Evolutionary conservation across 1,139 yeast genomes (phyloP), one percentile per base, ranked within the genome.

Genomic region (Blastobotrys serpentis): DNA sequence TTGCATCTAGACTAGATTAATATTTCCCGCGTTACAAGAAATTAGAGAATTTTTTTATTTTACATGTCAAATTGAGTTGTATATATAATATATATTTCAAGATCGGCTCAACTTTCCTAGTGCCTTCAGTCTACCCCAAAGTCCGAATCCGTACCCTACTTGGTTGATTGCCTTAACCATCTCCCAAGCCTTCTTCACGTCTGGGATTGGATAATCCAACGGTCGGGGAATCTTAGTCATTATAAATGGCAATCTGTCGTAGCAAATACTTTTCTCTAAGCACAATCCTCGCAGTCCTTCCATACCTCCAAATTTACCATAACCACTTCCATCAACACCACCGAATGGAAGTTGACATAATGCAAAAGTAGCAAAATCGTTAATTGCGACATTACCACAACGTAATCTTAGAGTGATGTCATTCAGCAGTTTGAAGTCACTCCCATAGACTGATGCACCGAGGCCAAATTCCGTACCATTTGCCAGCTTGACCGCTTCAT

Each of bases 281-380:
- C 98, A 90, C 41, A 92, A 73, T 0, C 96, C 98, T 39, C 88
- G 78, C 33, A 92, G 73, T 1, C 98, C 98, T 73, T 92, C 98
- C 64, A 85, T 95, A 34, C 98, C 98, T 23, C 96, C 96, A 71
- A 92, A 92, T 65, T 89, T 90, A 48, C 98, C 98, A 62, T 88
- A 92, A 0, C 98, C 98, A 6, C 96, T 86, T 44, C 90, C 92
- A 58, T 84, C 84, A 26, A 79, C 79, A 23, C 98, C 98, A 48
- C 98, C 98, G 70, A 92, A 92, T 34, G 98, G 98, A 57, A 90
- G 75, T 69, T 92, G 98, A 56, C 97, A 92, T 26, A 92, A 88
- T 61, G 90, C 90, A 63, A 80, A 92, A 0, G 98, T 90, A 4
- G 98, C 98, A 74, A 92, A 92, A 68, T 92, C 98, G 66, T 92